These are phyloP conservation scores for Colletotrichum tanaceti DNA, from an alignment of 2,329 filamentous ascomycete species.

Conservation along the genomic window DNA sequence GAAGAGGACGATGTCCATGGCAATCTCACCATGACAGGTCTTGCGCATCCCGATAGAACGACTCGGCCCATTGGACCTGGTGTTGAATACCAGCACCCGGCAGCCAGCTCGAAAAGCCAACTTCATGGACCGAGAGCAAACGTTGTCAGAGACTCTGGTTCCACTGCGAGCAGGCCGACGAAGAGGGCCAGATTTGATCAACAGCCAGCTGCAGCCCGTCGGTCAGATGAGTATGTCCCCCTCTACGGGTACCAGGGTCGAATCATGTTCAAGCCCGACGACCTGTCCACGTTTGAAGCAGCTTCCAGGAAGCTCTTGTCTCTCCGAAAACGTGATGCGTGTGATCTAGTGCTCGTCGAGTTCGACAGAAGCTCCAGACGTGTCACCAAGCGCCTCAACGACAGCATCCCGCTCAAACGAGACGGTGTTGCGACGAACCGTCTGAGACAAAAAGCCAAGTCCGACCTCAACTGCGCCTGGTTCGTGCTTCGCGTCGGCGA, in stretches of 20 bases:
- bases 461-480: constrained; percentile 29
- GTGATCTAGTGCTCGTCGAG: constrained; percentile 26
- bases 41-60: background rate
- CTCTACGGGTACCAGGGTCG: constrained; percentile 50
- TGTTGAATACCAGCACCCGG: background rate
- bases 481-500: constrained; percentile 43
- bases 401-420: constrained; percentile 4
- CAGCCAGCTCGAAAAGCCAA: background rate
- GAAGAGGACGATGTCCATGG: background rate
- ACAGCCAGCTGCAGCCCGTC: background rate
- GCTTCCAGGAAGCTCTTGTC: constrained; percentile 45
- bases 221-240: background rate
- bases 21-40: background rate
- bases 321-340: constrained; percentile 20
- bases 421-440: background rate
- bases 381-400: background rate
- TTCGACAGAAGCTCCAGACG: constrained; percentile 5
- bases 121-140: background rate
- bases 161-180: background rate
- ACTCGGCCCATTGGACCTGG: background rate
- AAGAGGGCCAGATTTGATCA: background rate
- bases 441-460: background rate
- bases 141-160: background rate
- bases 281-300: constrained; percentile 41
- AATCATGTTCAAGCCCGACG: constrained; percentile 43